These are phyloP conservation scores for Omphalea diandra DNA, from an alignment of 441 rosid genomes.

Conservation along the genomic window DNA sequence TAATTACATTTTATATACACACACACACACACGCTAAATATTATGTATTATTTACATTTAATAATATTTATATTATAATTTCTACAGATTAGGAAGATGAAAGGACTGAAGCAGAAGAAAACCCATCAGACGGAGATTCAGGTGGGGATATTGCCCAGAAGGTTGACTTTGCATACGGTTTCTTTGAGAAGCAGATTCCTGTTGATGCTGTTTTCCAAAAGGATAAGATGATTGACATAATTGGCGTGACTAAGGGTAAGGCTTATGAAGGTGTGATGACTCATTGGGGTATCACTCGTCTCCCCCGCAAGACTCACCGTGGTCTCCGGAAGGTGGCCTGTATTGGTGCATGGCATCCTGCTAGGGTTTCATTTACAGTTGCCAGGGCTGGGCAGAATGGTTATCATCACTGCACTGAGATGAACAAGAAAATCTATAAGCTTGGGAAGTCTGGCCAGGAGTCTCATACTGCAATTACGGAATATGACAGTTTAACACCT, in stretches of 20 bases:
- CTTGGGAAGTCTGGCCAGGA: slow-evolving; percentile 77
- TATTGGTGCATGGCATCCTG: slow-evolving; percentile 97
- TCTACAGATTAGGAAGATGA: slow-evolving; percentile 76
- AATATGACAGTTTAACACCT: slow-evolving; percentile 61
- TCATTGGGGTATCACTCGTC: slow-evolving; percentile 96
- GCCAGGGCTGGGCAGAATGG: slow-evolving; percentile 98
- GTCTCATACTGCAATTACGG: slow-evolving; percentile 66
- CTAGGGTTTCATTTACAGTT: slow-evolving; percentile 87
- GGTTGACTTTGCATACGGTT: slow-evolving; percentile 75
- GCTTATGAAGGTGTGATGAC: slow-evolving; percentile 94
- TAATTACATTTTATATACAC: too few relatives aligned
- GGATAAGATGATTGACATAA: slow-evolving; percentile 88
- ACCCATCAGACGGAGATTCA: slow-evolving; percentile 89
- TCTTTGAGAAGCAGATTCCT: slow-evolving; percentile 80
- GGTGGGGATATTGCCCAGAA: slow-evolving; percentile 66
- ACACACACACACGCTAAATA: too few relatives aligned
- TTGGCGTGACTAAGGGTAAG: slow-evolving; percentile 90
- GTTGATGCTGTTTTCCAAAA: slow-evolving; percentile 77
- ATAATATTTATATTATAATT: too few relatives aligned
- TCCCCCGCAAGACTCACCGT: slow-evolving; percentile 91
- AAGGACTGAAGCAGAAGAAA: slow-evolving; percentile 89
- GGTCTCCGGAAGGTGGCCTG: slow-evolving; percentile 96
- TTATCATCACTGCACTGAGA: slow-evolving; percentile 90
- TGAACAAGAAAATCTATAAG: slow-evolving; percentile 86
- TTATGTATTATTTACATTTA: too few relatives aligned